A percentile compares a stretch with the other conserved stretches of the same genome.
These are phyloP conservation scores for Peniophora sp. DNA, from an alignment of 1,284 basidiomycete genomes.

Conservation along the genomic window DNA sequence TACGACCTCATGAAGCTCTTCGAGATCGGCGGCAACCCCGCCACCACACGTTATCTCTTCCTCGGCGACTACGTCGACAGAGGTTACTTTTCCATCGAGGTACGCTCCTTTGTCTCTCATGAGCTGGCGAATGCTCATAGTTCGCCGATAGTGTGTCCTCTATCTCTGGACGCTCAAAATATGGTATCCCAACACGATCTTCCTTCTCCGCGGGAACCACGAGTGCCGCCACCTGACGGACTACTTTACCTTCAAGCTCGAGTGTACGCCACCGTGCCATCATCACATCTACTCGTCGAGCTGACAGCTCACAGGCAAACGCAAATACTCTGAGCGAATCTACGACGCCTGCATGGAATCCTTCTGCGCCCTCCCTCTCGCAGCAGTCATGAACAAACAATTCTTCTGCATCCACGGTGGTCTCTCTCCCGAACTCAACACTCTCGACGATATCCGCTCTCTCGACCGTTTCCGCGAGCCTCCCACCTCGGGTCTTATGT, in stretches of 20 bases:
- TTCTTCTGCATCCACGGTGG: slow-evolving; percentile 95
- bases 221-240: slow-evolving; percentile 86
- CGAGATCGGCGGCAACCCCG: slow-evolving; percentile 90
- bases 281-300: not conserved
- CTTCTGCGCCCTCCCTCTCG: slow-evolving; percentile 87
- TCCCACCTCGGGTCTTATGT: slow-evolving; percentile 91
- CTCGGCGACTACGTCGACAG: slow-evolving; percentile 94
- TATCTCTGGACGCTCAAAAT: slow-evolving; percentile 89
- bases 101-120: slow-evolving; percentile 21
- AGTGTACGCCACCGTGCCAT: slow-evolving; percentile 50
- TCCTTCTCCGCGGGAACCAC: slow-evolving; percentile 87
- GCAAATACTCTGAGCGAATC: slow-evolving; percentile 87
- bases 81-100: slow-evolving; percentile 90
- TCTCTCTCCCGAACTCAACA: slow-evolving; percentile 84
- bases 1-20: slow-evolving; percentile 95
- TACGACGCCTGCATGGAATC: slow-evolving; percentile 92
- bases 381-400: slow-evolving; percentile 96
- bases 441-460: slow-evolving; percentile 85
- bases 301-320: slow-evolving; percentile 57
- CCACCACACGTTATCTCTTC: slow-evolving; percentile 90
- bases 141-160: slow-evolving; percentile 65
- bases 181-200: slow-evolving; percentile 87
- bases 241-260: slow-evolving; percentile 87
- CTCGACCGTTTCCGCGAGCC: slow-evolving; percentile 94
- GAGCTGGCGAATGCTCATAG: slow-evolving; percentile 4